Base-by-base conservation (phyloP, 495 filamentous ascomycete genomes). In the Aspergillus diversus region DNA sequence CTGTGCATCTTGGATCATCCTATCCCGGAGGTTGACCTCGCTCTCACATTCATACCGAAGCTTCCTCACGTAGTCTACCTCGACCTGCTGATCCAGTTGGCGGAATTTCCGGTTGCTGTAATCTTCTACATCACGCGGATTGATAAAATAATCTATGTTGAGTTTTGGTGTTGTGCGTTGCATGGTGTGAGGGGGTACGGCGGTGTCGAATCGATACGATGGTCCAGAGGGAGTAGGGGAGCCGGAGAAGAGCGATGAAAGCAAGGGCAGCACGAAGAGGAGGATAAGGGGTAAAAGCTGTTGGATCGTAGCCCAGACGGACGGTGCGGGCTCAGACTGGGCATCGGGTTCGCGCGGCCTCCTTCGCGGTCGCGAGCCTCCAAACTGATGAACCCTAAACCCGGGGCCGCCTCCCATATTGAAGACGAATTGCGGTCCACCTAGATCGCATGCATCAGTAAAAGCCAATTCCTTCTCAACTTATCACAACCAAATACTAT, bases 311-410 rank as follows among this genome's bases (percentile, higher is more conserved):
- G 80, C 56, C 76, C 78, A 71, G 61, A 70, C 60, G 63, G 83
- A 77, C 63, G 80, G 68, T 42, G 77, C 66, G 6, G 80, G 73
- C 61, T 89, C 82, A 52, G 83, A 74, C 27, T 78, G 76, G 4
- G 74, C 78, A 51, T 86, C 86, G 33, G 88, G 80, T 70, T 90
- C 81, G 57, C 87, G 81, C 50, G 92, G 90, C 72, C 92, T 84
- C 71, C 87, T 81, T 56, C 90, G 80, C 43, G 90, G 91, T 50
- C 72, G 63, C 11, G 79, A 76, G 11, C 91, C 91, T 47, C 90
- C 92, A 71, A 96, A 95, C 67, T 94, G 92, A 72, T 95, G 92
- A 54, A 96, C 90, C 53, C 92, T 82, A 68, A 96, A 86, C 9
- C 90, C 90, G 5, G 91, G 89, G 32, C 91, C 92, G 3, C 90